These are phyloP conservation scores for Trichoderma polysporum DNA, from an alignment of 2,329 filamentous ascomycete species.

Conservation along the genomic window DNA sequence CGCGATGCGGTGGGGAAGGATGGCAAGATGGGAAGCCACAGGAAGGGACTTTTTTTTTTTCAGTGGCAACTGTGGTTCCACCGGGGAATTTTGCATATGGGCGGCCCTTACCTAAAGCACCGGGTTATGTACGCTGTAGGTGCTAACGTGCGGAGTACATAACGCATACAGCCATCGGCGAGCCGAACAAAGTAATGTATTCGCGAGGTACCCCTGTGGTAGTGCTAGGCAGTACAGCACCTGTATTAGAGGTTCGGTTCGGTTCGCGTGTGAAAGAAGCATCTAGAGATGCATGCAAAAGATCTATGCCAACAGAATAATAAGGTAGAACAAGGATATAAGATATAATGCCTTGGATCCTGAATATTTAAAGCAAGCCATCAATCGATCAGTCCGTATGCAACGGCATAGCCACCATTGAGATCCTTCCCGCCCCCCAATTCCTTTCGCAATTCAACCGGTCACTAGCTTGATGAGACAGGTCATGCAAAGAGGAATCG, in stretches of 20 bases:
- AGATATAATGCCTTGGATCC: neutral
- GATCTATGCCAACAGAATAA: neutral
- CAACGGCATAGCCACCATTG: neutral
- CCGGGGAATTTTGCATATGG: neutral
- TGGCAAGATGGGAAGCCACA: neutral
- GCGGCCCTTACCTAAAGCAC: neutral
- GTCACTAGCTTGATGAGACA: neutral
- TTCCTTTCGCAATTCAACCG: neutral
- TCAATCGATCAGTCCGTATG: neutral
- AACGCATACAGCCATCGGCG: neutral
- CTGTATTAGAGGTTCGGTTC: neutral
- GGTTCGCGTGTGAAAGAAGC: no score
- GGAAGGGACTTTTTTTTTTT: neutral
- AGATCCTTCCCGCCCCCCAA: neutral
- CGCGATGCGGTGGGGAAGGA: conserved; percentile 9
- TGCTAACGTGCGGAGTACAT: conserved; percentile 1
- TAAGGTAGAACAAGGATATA: neutral
- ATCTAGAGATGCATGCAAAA: no score
- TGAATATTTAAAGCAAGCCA: neutral
- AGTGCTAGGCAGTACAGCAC: no score
- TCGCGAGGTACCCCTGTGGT: neutral
- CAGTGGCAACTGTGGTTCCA: neutral
- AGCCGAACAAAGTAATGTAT: neutral
- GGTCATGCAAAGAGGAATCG: neutral
- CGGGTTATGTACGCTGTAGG: neutral